phyloP scores from a whole-genome alignment of 2,329 filamentous ascomycete species.

The Tricladium varicosporioides region DNA sequence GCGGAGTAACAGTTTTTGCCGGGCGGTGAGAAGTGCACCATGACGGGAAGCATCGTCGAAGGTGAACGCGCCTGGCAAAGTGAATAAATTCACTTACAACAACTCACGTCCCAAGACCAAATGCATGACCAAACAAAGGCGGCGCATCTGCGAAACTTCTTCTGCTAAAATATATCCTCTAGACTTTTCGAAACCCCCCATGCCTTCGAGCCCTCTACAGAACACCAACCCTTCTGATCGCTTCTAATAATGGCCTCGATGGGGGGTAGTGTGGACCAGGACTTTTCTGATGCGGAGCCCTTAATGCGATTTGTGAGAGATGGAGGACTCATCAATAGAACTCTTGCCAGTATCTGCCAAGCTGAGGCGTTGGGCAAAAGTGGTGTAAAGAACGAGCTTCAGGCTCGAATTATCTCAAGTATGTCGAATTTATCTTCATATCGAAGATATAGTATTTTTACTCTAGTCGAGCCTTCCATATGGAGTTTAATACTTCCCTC shows the following conservation, averaged over 20 bases:
- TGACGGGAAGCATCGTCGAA: background rate
- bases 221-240: background rate
- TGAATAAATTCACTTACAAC: conserved; percentile 1
- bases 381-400: conserved; percentile 82
- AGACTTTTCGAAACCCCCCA: conserved; percentile 5
- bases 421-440: conserved; percentile 40
- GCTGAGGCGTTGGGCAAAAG: conserved; percentile 72
- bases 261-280: conserved; percentile 26
- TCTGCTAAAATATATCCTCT: background rate
- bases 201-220: conserved; percentile 8
- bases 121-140: background rate
- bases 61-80: background rate
- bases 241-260: conserved; percentile 34
- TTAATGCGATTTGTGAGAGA: conserved; percentile 27
- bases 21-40: background rate
- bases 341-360: conserved; percentile 54
- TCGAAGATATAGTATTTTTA: too few relatives aligned
- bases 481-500: background rate
- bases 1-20: background rate
- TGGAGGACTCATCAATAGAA: conserved; percentile 30
- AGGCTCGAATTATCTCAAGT: conserved; percentile 77
- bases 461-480: conserved; percentile 6
- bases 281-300: conserved; percentile 25
- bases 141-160: background rate
- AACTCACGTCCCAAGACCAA: background rate